Evolutionary conservation across 495 filamentous ascomycete species (phyloP).

Genomic region (Trichoderma asperelloides): DNA sequence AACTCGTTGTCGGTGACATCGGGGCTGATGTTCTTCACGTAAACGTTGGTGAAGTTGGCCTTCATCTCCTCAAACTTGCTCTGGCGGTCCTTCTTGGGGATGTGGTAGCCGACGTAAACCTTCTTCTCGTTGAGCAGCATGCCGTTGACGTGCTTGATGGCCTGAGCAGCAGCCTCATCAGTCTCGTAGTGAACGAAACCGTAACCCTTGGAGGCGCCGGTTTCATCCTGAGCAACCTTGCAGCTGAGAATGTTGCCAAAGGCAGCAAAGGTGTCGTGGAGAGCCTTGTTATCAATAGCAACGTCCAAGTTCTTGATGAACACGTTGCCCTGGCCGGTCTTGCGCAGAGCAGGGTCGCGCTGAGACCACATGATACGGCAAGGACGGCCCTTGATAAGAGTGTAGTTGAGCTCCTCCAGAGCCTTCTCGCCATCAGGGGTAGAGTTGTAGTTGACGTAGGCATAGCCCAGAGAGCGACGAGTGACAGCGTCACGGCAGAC

Average conservation of each 20-base stretch:
- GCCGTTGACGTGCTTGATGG: slow-evolving; percentile 99
- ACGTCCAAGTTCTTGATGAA: slow-evolving; percentile 99
- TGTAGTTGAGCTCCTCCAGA: slow-evolving; percentile 99
- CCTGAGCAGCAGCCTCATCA: slow-evolving; percentile 88
- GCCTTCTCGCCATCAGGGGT: slow-evolving; percentile 93
- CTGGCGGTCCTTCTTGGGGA: slow-evolving; percentile 99
- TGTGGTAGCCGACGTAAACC: slow-evolving; percentile 98
- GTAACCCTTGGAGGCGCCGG: slow-evolving; percentile 92
- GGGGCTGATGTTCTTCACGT: slow-evolving; percentile 94
- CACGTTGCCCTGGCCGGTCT: slow-evolving; percentile 98
- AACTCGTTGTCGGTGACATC: slow-evolving; percentile 91
- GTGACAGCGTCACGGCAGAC: slow-evolving; percentile 99
- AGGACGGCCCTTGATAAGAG: slow-evolving; percentile 94
- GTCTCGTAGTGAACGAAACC: slow-evolving; percentile 99
- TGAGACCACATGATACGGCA: slow-evolving; percentile 99
- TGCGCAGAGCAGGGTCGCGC: slow-evolving; percentile 96
- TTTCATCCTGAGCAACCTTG: slow-evolving; percentile 98
- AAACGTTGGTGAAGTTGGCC: slow-evolving; percentile 99
- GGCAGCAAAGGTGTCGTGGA: slow-evolving; percentile 98
- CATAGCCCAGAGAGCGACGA: slow-evolving; percentile 96
- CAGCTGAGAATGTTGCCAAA: slow-evolving; percentile 99
- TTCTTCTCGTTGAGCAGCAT: slow-evolving; percentile 99
- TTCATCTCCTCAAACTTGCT: slow-evolving; percentile 99
- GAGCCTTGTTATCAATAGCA: slow-evolving; percentile 99
- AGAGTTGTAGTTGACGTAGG: slow-evolving; percentile 99